Evolutionary conservation across 2,329 filamentous ascomycete genomes (phyloP).

Genomic region (Pseudopithomyces chartarum): DNA sequence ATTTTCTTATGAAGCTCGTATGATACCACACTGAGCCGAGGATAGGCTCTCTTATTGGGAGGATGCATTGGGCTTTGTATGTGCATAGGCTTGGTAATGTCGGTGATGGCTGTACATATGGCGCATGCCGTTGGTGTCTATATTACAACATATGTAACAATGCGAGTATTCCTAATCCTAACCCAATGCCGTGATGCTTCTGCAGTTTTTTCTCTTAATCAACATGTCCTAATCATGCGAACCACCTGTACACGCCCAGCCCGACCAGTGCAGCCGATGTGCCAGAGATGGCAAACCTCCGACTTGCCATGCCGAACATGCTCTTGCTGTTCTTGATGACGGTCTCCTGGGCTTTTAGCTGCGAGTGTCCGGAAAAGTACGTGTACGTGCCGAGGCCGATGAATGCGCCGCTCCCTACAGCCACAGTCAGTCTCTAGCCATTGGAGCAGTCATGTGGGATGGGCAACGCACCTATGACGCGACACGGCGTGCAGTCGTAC

Average conservation of each 20-base stretch:
- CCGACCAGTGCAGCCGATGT: slow-evolving; percentile 49
- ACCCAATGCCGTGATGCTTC: not conserved
- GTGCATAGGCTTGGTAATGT: not conserved
- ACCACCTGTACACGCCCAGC: slow-evolving; percentile 51
- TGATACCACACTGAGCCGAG: slow-evolving; percentile 9
- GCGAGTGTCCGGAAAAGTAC: slow-evolving; percentile 52
- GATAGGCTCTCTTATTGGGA: slow-evolving; percentile 1
- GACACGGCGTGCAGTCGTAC: slow-evolving; percentile 73
- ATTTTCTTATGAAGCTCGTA: slow-evolving; percentile 6
- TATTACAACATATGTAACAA: not conserved
- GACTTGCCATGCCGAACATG: slow-evolving; percentile 48
- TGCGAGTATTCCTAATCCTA: not conserved
- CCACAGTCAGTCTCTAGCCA: not conserved
- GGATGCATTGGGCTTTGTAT: not conserved
- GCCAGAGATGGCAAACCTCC: slow-evolving; percentile 48
- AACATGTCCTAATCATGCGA: slow-evolving; percentile 13
- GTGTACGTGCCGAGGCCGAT: slow-evolving; percentile 53
- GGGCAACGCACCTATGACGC: slow-evolving; percentile 65
- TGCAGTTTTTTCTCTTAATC: not conserved
- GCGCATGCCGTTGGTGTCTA: not conserved
- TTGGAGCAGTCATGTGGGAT: not conserved
- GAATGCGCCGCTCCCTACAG: slow-evolving; percentile 51
- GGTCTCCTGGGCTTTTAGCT: slow-evolving; percentile 48
- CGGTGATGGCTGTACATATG: not conserved
- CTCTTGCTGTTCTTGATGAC: slow-evolving; percentile 49